phyloP scores from a whole-genome alignment of 1,284 basidiomycete genomes.

The Ceratobasidium sp. region DNA sequence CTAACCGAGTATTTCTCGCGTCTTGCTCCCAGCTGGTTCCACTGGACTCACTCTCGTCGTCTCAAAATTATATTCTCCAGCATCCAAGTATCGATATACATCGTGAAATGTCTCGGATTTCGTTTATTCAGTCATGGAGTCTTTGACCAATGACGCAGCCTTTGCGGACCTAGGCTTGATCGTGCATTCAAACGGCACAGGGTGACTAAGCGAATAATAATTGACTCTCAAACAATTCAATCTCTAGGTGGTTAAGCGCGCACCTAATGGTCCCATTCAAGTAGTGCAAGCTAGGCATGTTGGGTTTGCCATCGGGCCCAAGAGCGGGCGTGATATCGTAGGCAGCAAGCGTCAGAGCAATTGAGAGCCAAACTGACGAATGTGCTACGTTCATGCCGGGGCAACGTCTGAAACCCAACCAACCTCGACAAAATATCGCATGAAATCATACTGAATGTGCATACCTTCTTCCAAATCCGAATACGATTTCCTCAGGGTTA shows the following conservation, averaged over 20 bases:
- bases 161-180: constrained; percentile 8
- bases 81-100: too few relatives aligned
- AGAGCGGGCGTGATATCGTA: constrained; percentile 9
- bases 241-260: not conserved
- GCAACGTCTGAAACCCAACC: constrained; percentile 15
- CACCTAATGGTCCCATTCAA: constrained; percentile 24
- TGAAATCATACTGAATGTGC: not conserved
- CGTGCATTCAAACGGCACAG: constrained; percentile 6
- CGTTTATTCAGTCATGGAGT: too few relatives aligned
- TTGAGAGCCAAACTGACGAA: constrained; percentile 29
- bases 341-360: constrained; percentile 21
- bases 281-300: not conserved
- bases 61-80: too few relatives aligned
- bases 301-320: constrained; percentile 22
- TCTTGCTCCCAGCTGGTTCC: too few relatives aligned
- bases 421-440: not conserved
- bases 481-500: constrained; percentile 15
- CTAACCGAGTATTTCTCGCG: too few relatives aligned
- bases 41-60: too few relatives aligned
- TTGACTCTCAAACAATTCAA: not conserved
- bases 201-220: constrained; percentile 9
- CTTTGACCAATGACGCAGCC: not conserved
- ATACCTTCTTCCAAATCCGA: constrained; percentile 38
- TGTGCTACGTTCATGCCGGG: constrained; percentile 33
- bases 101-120: too few relatives aligned